Percentiles rank a stretch among this genome's conserved stretches.
phyloP scores from a whole-genome alignment of 441 rosid genomes.

The Bocquillonia castaneifolia region DNA sequence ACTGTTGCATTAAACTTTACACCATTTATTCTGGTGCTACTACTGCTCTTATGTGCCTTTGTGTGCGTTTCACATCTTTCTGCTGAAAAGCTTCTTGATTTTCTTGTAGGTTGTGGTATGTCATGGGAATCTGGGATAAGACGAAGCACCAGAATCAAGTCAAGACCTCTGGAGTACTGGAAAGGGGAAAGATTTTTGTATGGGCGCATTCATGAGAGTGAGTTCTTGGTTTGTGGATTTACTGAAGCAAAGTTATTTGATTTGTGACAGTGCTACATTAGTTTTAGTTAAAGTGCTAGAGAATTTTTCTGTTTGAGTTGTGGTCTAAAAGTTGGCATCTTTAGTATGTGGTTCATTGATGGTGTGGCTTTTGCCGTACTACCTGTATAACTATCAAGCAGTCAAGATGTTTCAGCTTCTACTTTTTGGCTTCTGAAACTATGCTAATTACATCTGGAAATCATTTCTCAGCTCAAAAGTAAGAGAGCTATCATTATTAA shows the following conservation, averaged over 20 bases:
- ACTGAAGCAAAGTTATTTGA: neutral
- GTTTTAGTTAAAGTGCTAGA: neutral
- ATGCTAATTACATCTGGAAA: too few species aligned
- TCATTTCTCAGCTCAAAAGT: too few species aligned
- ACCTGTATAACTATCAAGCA: neutral
- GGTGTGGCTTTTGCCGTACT: neutral
- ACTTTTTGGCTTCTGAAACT: too few species aligned
- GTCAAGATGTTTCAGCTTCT: neutral
- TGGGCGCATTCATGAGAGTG: slow-evolving; percentile 82
- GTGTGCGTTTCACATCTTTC: neutral
- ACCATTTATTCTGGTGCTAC: neutral
- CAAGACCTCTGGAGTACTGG: slow-evolving; percentile 93
- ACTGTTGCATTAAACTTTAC: slow-evolving; percentile 13
- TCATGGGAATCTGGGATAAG: slow-evolving; percentile 53
- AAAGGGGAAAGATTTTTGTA: slow-evolving; percentile 84
- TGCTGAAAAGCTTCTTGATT: slow-evolving; percentile 12
- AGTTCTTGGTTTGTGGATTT: slow-evolving; percentile 30
- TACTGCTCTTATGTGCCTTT: neutral
- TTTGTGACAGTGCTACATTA: neutral
- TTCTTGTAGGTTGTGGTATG: slow-evolving; percentile 55
- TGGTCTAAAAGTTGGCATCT: neutral
- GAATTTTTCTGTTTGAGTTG: neutral
- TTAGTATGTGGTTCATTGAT: neutral
- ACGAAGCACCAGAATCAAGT: slow-evolving; percentile 76
- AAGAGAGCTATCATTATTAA: neutral